Evolutionary conservation across 2,329 filamentous ascomycete genomes (phyloP).

Genomic region (Diaporthe humulicola): DNA sequence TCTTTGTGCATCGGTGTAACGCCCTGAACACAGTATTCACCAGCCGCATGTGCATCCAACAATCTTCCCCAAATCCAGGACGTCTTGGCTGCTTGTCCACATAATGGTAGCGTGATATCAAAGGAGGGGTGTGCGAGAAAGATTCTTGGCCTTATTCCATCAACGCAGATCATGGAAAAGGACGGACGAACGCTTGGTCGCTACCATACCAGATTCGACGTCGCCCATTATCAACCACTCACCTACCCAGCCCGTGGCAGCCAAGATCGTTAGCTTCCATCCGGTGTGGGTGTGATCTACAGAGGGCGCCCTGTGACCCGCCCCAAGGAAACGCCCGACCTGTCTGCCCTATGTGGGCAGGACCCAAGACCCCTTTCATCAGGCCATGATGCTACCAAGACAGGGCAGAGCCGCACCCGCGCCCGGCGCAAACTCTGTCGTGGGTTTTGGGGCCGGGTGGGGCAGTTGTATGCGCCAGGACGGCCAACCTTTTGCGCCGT

Average conservation of each 20-base stretch:
- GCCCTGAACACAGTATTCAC: neutral
- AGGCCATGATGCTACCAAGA: slow-evolving; percentile 23
- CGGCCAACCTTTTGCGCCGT: neutral
- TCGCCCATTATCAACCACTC: neutral
- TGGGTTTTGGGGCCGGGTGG: neutral
- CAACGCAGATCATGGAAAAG: neutral
- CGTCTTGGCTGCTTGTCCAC: slow-evolving; percentile 5
- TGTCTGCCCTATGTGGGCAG: neutral
- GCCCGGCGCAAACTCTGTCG: neutral
- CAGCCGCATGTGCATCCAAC: neutral
- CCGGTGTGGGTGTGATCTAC: slow-evolving; percentile 12
- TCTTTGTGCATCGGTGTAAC: neutral
- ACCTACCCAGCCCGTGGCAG: neutral
- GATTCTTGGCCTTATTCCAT: neutral
- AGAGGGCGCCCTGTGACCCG: neutral
- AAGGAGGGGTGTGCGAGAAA: neutral
- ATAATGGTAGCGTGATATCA: slow-evolving; percentile 5
- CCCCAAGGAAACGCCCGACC: neutral
- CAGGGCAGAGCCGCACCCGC: slow-evolving; percentile 1
- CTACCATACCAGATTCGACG: neutral
- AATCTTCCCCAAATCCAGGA: neutral
- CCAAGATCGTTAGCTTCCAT: slow-evolving; percentile 19
- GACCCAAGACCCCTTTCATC: slow-evolving; percentile 24
- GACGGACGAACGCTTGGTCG: slow-evolving; percentile 14
- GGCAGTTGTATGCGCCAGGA: no score